Conservation (phyloP, 257 asterid genomes). For the Jaltomata sinuosa region DNA sequence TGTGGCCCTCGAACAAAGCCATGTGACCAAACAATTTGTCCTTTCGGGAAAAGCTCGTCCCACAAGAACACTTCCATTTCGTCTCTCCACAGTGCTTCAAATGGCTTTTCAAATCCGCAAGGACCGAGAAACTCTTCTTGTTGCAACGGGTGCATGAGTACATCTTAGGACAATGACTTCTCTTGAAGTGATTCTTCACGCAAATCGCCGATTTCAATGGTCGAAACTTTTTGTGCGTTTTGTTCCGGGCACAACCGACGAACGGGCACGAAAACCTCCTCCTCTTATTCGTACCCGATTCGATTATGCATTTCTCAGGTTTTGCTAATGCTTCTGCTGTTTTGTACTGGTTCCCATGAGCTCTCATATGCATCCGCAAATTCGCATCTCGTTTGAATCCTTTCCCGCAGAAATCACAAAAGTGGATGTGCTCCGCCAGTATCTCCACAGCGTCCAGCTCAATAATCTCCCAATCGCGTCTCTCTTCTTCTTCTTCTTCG, state of each 20-base stretch:
- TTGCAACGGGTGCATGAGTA: conserved; percentile 63
- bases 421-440: conserved; percentile 79
- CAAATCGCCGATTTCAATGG: conserved; percentile 66
- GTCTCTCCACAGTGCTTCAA: conserved; percentile 79
- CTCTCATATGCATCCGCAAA: conserved; percentile 96
- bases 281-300: conserved; percentile 4
- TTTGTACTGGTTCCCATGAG: conserved; percentile 83
- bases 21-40: conserved; percentile 89
- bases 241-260: conserved; percentile 67
- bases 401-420: conserved; percentile 82
- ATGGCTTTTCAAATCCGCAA: conserved; percentile 90
- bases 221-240: conserved; percentile 64
- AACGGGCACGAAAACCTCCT: conserved; percentile 77
- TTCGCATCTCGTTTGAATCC: conserved; percentile 97
- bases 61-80: conserved; percentile 84
- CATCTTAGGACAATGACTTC: conserved; percentile 95
- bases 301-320: conserved; percentile 40
- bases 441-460: conserved; percentile 81
- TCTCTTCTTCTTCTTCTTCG: conserved; percentile 1
- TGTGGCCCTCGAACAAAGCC: conserved; percentile 86
- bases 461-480: conserved; percentile 40
- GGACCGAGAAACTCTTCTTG: conserved; percentile 69
- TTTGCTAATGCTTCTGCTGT: conserved; percentile 67
- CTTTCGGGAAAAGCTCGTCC: conserved; percentile 77
- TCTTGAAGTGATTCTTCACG: conserved; percentile 84